Percentiles rank a stretch among this genome's conserved stretches.
These are phyloP conservation scores for Annulohypoxylon bovei DNA, from an alignment of 495 filamentous ascomycete genomes.

Conservation along the genomic window DNA sequence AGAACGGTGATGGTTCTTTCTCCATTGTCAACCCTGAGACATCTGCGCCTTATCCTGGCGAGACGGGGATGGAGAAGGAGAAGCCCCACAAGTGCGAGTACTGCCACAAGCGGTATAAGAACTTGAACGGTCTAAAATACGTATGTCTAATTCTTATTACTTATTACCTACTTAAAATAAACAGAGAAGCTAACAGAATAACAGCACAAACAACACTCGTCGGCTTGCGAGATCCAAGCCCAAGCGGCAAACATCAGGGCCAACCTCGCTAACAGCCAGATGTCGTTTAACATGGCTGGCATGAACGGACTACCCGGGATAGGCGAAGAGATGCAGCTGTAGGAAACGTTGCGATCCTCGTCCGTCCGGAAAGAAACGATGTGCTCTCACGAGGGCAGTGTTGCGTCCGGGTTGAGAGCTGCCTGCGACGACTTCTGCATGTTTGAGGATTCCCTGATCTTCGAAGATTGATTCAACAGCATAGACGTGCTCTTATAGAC, in stretches of 20 bases:
- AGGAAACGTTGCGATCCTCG: slow-evolving; percentile 11
- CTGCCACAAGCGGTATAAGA: slow-evolving; percentile 99
- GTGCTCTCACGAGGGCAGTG: neutral
- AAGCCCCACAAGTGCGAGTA: slow-evolving; percentile 97
- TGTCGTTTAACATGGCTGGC: slow-evolving; percentile 45
- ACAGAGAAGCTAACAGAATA: slow-evolving; percentile 30
- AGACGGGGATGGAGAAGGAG: slow-evolving; percentile 98
- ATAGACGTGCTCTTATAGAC: slow-evolving; percentile 49
- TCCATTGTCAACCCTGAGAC: slow-evolving; percentile 98
- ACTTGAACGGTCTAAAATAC: slow-evolving; percentile 95
- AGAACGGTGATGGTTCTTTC: slow-evolving; percentile 95
- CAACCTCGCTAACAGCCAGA: slow-evolving; percentile 46
- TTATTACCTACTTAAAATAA: too few species aligned
- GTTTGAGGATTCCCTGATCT: slow-evolving; percentile 6
- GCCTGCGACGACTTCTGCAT: slow-evolving; percentile 6
- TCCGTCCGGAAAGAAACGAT: neutral
- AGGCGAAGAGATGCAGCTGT: slow-evolving; percentile 59
- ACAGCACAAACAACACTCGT: slow-evolving; percentile 82
- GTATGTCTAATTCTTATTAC: slow-evolving; percentile 49
- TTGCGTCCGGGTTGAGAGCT: slow-evolving; percentile 6
- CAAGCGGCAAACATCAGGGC: slow-evolving; percentile 54
- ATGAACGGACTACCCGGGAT: slow-evolving; percentile 56
- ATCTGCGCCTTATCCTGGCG: slow-evolving; percentile 91
- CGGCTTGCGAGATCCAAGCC: slow-evolving; percentile 68
- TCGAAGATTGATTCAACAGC: slow-evolving; percentile 36